Evolutionary conservation across 208 protist genomes (phyloP).

Genomic region (Trypanosoma lewisi): DNA sequence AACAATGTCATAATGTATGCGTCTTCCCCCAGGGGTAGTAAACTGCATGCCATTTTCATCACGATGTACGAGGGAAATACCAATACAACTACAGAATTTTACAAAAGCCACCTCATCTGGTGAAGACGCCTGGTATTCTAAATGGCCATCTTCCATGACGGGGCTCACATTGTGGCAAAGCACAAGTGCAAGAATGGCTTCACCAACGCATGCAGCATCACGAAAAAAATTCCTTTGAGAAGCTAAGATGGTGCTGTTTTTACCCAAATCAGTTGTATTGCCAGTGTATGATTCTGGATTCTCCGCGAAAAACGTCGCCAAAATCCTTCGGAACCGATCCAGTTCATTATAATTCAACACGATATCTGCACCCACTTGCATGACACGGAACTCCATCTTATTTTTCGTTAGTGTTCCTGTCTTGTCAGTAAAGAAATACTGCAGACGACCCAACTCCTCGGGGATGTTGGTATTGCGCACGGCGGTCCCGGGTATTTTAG

Average conservation of each 20-base stretch:
- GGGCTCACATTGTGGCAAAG: conserved; percentile 98
- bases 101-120: conserved; percentile 97
- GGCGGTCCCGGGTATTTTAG: conserved; percentile 81
- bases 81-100: conserved; percentile 90
- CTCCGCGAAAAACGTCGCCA: conserved; percentile 43
- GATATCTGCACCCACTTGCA: conserved; percentile 48
- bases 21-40: conserved; percentile 31
- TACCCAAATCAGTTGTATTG: neutral
- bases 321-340: conserved; percentile 32
- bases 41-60: conserved; percentile 50
- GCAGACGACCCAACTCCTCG: conserved; percentile 97
- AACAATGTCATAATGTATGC: conserved; percentile 90
- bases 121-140: conserved; percentile 88
- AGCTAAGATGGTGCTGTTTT: neutral
- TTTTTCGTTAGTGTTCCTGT: conserved; percentile 91
- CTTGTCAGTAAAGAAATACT: conserved; percentile 94
- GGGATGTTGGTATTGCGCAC: conserved; percentile 96
- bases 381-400: conserved; percentile 86
- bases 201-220: conserved; percentile 58
- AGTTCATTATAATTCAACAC: conserved; percentile 51
- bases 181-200: conserved; percentile 85
- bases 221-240: conserved; percentile 19
- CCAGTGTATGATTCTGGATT: neutral
- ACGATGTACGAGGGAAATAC: conserved; percentile 58
- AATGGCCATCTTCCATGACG: conserved; percentile 56